phyloP scores from a whole-genome alignment of 2,329 filamentous ascomycete genomes.

The Fusarium verrucosum region DNA sequence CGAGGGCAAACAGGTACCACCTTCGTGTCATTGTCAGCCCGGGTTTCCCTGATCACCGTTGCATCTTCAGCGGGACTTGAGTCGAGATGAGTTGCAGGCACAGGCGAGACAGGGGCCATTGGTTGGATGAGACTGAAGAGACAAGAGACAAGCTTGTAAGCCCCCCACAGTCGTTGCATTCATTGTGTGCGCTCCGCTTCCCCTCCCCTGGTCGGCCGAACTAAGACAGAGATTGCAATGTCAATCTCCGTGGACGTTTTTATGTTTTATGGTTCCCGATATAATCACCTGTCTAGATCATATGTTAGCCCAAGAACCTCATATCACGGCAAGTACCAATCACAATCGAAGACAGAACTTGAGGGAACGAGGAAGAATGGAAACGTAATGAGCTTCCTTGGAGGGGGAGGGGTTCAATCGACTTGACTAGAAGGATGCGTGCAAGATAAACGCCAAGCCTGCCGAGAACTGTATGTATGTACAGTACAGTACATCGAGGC shows the following conservation, averaged over 20 bases:
- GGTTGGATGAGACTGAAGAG: slow-evolving; percentile 20
- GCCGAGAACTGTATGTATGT: too few species aligned
- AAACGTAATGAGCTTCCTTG: slow-evolving; percentile 37
- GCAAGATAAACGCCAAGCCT: slow-evolving; percentile 28
- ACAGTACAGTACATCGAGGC: neutral
- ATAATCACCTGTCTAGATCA: slow-evolving; percentile 1
- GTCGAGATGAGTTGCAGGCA: slow-evolving; percentile 35
- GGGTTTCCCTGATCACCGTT: slow-evolving; percentile 38
- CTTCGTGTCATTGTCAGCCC: slow-evolving; percentile 32
- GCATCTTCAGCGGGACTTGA: slow-evolving; percentile 33
- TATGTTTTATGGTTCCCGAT: neutral
- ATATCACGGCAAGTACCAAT: neutral
- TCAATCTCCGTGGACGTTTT: slow-evolving; percentile 15
- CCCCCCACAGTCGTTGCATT: slow-evolving; percentile 31
- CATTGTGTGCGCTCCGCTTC: slow-evolving; percentile 33
- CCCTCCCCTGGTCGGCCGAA: slow-evolving; percentile 36
- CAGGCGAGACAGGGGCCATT: slow-evolving; percentile 13
- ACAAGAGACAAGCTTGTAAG: slow-evolving; percentile 6
- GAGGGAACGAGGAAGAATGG: slow-evolving; percentile 5
- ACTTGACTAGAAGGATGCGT: slow-evolving; percentile 11
- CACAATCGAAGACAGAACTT: slow-evolving; percentile 3
- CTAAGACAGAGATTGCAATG: slow-evolving; percentile 27
- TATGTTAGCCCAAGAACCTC: neutral
- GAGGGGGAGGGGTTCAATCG: slow-evolving; percentile 18
- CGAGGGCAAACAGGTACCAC: slow-evolving; percentile 13